These are phyloP conservation scores for Nothophaeocryptopus gaeumannii DNA, from an alignment of 2,329 filamentous ascomycete genomes.

Conservation along the genomic window DNA sequence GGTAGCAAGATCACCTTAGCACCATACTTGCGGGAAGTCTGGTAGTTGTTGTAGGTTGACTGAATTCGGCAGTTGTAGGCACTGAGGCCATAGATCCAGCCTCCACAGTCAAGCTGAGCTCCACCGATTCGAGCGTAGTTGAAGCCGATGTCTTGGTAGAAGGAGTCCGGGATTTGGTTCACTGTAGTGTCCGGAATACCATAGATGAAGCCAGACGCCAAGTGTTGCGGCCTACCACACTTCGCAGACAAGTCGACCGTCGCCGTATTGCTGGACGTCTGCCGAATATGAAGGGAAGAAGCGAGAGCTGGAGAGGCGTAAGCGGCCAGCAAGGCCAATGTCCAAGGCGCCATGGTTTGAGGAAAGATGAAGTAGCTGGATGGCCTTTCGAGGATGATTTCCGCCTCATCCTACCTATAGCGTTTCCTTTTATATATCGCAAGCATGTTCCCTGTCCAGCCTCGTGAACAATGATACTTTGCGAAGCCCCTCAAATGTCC, in stretches of 20 bases:
- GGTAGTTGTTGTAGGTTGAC: conserved; percentile 48
- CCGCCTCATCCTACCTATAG: background rate
- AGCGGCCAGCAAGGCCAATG: conserved; percentile 1
- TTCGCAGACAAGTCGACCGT: conserved; percentile 33
- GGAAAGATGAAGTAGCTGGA: background rate
- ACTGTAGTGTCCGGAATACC: conserved; percentile 35
- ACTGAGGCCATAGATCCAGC: conserved; percentile 41
- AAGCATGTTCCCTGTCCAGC: background rate
- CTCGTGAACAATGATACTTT: background rate
- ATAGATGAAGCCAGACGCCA: conserved; percentile 46
- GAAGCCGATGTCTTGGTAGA: conserved; percentile 43
- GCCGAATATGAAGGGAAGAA: conserved; percentile 13
- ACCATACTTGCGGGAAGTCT: conserved; percentile 38
- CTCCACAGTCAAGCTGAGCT: conserved; percentile 38
- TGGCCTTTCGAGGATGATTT: background rate
- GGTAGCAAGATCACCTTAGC: conserved; percentile 24
- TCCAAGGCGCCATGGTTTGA: conserved; percentile 1
- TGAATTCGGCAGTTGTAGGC: conserved; percentile 40
- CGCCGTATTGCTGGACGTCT: conserved; percentile 22
- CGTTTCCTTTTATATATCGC: background rate
- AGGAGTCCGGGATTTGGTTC: conserved; percentile 41
- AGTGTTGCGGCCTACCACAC: conserved; percentile 35
- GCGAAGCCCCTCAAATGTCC: conserved; percentile 2
- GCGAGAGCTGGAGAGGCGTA: background rate
- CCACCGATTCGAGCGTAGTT: conserved; percentile 43